Conservation (phyloP, 768 basidiomycete genomes). For the Boletus sp. region DNA sequence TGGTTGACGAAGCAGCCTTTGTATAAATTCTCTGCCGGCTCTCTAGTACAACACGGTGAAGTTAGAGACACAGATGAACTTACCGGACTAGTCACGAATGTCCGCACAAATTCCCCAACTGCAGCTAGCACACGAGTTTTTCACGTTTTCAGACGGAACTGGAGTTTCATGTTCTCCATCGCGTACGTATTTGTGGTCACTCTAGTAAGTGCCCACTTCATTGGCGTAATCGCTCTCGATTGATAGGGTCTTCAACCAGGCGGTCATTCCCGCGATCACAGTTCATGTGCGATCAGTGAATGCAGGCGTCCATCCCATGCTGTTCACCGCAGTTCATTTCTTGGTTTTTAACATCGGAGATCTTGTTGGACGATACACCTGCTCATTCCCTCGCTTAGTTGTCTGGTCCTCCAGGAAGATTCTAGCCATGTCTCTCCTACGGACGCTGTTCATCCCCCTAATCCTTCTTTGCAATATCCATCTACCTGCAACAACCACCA, state of each 20-base stretch:
- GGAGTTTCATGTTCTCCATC: conserved; percentile 67
- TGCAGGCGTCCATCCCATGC: conserved; percentile 66
- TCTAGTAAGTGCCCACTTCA: conserved; percentile 49
- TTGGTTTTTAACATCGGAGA: conserved; percentile 74
- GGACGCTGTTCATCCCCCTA: conserved; percentile 81
- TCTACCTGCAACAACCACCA: conserved; percentile 34
- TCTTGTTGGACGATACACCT: conserved; percentile 65
- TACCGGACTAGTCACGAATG: conserved; percentile 36
- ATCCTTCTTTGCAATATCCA: conserved; percentile 89
- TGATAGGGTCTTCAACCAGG: conserved; percentile 40
- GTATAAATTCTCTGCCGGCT: conserved; percentile 55
- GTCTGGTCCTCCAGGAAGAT: conserved; percentile 70
- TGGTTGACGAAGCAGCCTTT: conserved; percentile 58
- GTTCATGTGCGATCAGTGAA: conserved; percentile 70
- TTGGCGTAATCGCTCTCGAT: not conserved
- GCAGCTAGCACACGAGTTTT: conserved; percentile 45
- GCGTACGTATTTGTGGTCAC: conserved; percentile 78
- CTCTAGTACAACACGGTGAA: conserved; percentile 41
- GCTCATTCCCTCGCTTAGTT: conserved; percentile 60
- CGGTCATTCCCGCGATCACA: conserved; percentile 87
- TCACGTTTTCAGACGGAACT: conserved; percentile 61
- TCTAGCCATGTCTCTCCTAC: conserved; percentile 58
- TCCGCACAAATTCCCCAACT: conserved; percentile 20
- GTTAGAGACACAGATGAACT: conserved; percentile 26
- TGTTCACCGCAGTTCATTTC: conserved; percentile 81